phyloP scores from a whole-genome alignment of 805 yeast genomes.

The Priceomyces melissophilus region DNA sequence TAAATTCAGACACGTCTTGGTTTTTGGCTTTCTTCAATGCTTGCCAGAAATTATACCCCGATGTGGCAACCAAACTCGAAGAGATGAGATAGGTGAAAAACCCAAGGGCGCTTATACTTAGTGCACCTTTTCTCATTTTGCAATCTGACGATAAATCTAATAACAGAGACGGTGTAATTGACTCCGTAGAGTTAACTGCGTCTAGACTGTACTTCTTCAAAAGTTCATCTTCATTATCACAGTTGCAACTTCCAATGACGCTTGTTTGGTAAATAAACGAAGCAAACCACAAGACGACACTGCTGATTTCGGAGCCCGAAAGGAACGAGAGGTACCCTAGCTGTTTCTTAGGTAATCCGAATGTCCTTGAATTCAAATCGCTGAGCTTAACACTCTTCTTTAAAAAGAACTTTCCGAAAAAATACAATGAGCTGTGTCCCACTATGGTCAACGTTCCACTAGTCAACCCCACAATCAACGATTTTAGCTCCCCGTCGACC shows the following conservation, averaged over 20 bases:
- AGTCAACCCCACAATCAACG: conserved; percentile 1
- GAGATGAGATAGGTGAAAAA: conserved; percentile 4
- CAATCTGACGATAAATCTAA: conserved; percentile 4
- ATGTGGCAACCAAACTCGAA: background rate
- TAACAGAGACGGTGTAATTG: conserved; percentile 2
- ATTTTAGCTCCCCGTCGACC: background rate
- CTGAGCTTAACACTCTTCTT: conserved; percentile 3
- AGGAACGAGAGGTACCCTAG: conserved; percentile 7
- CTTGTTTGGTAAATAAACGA: conserved; percentile 8
- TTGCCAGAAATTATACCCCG: background rate
- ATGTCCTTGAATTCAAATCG: conserved; percentile 2
- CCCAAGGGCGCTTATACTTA: conserved; percentile 3
- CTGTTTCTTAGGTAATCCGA: conserved; percentile 5
- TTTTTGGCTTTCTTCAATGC: no score
- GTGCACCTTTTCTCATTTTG: conserved; percentile 4
- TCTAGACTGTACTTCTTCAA: conserved; percentile 9
- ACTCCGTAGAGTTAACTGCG: background rate
- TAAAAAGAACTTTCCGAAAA: background rate
- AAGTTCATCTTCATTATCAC: conserved; percentile 4
- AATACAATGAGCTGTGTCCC: conserved; percentile 3
- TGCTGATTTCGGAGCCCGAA: conserved; percentile 5
- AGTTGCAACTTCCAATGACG: conserved; percentile 7
- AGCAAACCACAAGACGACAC: conserved; percentile 9
- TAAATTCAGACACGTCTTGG: no score
- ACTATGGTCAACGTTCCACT: conserved; percentile 3